Conservation (phyloP, 805 yeast species). For the Saturnispora hagleri region DNA sequence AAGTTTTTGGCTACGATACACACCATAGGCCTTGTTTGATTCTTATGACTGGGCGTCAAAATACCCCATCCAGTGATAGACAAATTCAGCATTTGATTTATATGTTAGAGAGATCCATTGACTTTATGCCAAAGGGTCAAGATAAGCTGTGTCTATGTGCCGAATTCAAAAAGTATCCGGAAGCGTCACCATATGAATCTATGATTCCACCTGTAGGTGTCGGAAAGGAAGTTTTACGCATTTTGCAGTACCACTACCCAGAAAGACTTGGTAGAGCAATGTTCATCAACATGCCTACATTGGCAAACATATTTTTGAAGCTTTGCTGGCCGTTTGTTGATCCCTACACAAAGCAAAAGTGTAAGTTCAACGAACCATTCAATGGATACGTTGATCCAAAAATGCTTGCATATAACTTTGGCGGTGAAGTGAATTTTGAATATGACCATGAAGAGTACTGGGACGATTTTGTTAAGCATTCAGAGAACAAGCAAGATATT, state of each 20-base stretch:
- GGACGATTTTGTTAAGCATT: constrained; percentile 57
- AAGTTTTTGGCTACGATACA: constrained; percentile 81
- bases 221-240: constrained; percentile 85
- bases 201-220: constrained; percentile 69
- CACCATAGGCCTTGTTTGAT: constrained; percentile 89
- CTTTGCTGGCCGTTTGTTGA: constrained; percentile 94
- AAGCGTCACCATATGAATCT: constrained; percentile 26
- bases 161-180: constrained; percentile 80
- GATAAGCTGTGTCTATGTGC: constrained; percentile 86
- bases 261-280: constrained; percentile 91
- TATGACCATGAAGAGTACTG: constrained; percentile 78
- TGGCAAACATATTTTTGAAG: constrained; percentile 89
- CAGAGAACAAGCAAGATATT: constrained; percentile 44
- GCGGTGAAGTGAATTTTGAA: constrained; percentile 77
- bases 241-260: constrained; percentile 94
- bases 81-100: constrained; percentile 93
- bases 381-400: constrained; percentile 68
- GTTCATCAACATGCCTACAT: constrained; percentile 87
- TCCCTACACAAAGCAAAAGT: constrained; percentile 87
- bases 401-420: constrained; percentile 75
- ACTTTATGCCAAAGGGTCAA: constrained; percentile 94
- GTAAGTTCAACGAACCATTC: constrained; percentile 87
- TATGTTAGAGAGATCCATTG: constrained; percentile 86
- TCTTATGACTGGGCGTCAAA: constrained; percentile 89
- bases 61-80: constrained; percentile 80